A percentile compares a stretch with the other conserved stretches of the same genome.
Conservation (phyloP, 257 asterid species). For the Salvia splendens region DNA sequence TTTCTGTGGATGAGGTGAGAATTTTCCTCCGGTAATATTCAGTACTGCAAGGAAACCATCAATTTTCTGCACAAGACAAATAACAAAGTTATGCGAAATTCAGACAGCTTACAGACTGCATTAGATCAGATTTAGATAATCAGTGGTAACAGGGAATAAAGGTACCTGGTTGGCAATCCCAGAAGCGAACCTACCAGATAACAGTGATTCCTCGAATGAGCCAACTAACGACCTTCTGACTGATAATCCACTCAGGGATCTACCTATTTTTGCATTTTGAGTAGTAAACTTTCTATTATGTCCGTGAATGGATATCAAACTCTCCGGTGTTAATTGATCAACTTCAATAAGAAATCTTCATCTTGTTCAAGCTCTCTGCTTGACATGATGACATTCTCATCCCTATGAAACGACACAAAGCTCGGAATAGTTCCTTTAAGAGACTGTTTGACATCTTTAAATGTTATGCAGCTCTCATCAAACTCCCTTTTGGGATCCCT, state of each 20-base stretch:
- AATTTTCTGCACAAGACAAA: constrained; percentile 59
- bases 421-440: constrained; percentile 62
- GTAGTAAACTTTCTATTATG: constrained; percentile 37
- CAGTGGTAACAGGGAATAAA: constrained; percentile 11
- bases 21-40: constrained; percentile 80
- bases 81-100: not conserved
- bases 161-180: constrained; percentile 68
- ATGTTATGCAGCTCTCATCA: constrained; percentile 50
- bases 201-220: constrained; percentile 88
- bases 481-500: constrained; percentile 43
- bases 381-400: constrained; percentile 28
- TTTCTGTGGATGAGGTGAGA: constrained; percentile 82
- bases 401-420: constrained; percentile 40
- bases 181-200: constrained; percentile 88
- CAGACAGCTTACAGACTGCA: not conserved
- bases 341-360: constrained; percentile 45
- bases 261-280: constrained; percentile 58
- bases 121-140: constrained; percentile 18
- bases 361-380: constrained; percentile 47
- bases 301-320: constrained; percentile 42
- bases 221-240: constrained; percentile 87
- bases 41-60: constrained; percentile 92
- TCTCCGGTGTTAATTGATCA: constrained; percentile 56
- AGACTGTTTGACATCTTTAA: constrained; percentile 67
- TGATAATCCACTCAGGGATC: constrained; percentile 62